Conservation (phyloP, 768 basidiomycete genomes). For the Tulasnella sp. region DNA sequence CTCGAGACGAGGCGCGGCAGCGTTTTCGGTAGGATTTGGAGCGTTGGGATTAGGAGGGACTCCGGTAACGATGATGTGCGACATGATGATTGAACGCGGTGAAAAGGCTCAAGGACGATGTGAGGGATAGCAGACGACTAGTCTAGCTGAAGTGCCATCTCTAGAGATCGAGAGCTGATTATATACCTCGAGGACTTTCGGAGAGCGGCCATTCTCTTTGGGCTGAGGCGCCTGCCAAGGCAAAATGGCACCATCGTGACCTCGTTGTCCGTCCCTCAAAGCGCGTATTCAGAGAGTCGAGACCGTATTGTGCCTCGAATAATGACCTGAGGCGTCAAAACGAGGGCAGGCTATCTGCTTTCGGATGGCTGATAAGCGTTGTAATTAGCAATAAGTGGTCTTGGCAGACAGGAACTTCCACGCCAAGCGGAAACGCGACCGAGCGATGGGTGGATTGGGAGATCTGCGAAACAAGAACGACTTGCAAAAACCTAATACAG, state of each 20-base stretch:
- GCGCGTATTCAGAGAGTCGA: background rate
- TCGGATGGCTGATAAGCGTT: background rate
- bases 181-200: background rate
- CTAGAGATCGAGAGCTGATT: background rate
- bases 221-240: background rate
- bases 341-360: background rate
- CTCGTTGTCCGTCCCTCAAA: background rate
- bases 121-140: background rate
- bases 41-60: background rate
- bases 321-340: background rate
- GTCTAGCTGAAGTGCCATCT: background rate
- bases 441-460: background rate
- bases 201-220: background rate
- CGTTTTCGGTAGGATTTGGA: no score
- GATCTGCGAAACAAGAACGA: background rate
- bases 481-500: background rate
- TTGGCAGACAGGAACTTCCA: background rate
- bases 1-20: conserved; percentile 42
- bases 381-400: background rate
- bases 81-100: background rate
- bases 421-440: background rate
- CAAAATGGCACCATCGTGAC: background rate
- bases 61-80: conserved; percentile 20
- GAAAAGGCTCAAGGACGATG: background rate
- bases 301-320: background rate